Evolutionary conservation across 208 protist genomes (phyloP), one percentile per base, ranked within the genome.

Genomic region (Trypanosoma mega): DNA sequence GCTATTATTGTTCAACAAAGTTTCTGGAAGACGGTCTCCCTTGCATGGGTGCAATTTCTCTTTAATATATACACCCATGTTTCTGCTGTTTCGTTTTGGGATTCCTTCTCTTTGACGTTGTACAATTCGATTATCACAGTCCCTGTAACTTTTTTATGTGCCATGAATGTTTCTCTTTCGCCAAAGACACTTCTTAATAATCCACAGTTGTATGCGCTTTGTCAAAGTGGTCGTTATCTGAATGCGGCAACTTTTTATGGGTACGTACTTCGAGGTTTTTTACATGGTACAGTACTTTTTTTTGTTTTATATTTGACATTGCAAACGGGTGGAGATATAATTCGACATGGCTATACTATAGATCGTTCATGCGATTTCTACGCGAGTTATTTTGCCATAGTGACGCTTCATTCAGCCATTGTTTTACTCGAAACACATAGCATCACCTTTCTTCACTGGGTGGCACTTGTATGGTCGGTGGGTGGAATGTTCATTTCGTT

Each of bases 21-120:
- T 62, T 98, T 99, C 59, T 98, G 97, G 71, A 99, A 99, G 78
- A 96, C 90, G 39, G 82, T 97, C 18, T 73, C 96, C 21, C 76
- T 98, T 41, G 81, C 84, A 37, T 97, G 96, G 72, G 82, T 97
- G 62, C 94, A 98, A 68, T 63, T 98, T 45, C 68, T 93, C n/a
- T 98, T 80, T 73, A 95, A 91, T 65, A 52, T 78, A 11, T 90
- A 73, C 54, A 81, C 85, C 16, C 62, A 80, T 33, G 95, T 88
- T 67, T 89, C 76, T 9, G 91, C 84, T 8, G 75, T 92, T 20
- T 87, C 80, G n/a, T 96, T 89, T 61, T 98, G 90, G 84, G 85
- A 96, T 63, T 82, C 82, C 3, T 81, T 94, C 45, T 77, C 75
- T n/a, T 67, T 97, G 2, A 87, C 78, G 11, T 46, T 88, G n/a